Base-by-base conservation (phyloP, 2,329 filamentous ascomycete genomes). In the Clonostachys solani region DNA sequence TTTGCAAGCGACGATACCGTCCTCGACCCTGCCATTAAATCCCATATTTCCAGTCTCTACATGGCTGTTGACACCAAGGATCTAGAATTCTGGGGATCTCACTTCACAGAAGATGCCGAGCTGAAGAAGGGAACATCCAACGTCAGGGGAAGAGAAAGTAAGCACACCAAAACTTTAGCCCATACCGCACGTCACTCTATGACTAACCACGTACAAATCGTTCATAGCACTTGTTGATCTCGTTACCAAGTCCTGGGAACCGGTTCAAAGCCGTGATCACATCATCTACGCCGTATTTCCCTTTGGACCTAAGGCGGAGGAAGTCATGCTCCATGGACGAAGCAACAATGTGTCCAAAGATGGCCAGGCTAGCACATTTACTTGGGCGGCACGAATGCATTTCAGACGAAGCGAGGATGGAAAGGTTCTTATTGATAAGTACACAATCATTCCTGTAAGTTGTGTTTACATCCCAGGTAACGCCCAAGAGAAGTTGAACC, bases 1-100 rank as follows among this genome's bases (percentile, higher is more conserved):
- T 48, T 48, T 33, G n/a, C 33, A 36, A 44, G 45, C 29, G 48
- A 49, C 33, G 45, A 47, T 37, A 35, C 18, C 29, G 48, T 49
- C 33, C 48, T 49, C 7, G 48, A 49, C 16, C 45, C 48, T 33
- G 48, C 42, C 8, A 49, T 49, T 40, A 47, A 47, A n/a, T 33
- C 40, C 19, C 48, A 49, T 13, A 49, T 49, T 17, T n/a, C 45
- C 23, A 42, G 41, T 7, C 42, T 49, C 5, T 49, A 49, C 23
- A 42, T 36, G 4, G 48, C 48, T 15, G 45, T 49, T 18, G 48
- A 49, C 33, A 46, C 40, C 40, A 36, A 40, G 15, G 44, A 49
- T 4, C 44, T 49, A 5, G 40, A 46, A n/a, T 35, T 13, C 5
- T 47, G 45, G 48, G 45, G 48, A 6, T 33, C 35, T 8, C 48